Percentiles rank a stretch among this genome's conserved stretches.
Conservation (phyloP, 352 stramenopile genomes). For the Sclerospora graminicola region DNA sequence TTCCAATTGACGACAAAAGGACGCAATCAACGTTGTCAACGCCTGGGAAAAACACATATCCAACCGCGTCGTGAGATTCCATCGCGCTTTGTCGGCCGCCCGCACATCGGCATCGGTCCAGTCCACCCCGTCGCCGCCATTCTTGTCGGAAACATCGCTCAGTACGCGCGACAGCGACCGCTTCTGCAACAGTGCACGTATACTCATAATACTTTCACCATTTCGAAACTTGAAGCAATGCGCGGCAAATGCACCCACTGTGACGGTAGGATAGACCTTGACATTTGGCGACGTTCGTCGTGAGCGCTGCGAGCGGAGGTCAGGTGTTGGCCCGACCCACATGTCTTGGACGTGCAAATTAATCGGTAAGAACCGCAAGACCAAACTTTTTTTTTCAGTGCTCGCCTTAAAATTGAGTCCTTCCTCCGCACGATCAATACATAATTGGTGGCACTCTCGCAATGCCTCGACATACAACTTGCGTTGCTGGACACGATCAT, state of each 20-base stretch:
- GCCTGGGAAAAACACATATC: slow-evolving; percentile 78
- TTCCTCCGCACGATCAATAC: slow-evolving; percentile 51
- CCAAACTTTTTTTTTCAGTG: slow-evolving; percentile 71
- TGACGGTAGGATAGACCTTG: slow-evolving; percentile 59
- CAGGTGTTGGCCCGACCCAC: slow-evolving; percentile 61
- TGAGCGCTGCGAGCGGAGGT: slow-evolving; percentile 55
- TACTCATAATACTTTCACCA: slow-evolving; percentile 52
- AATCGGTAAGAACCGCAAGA: slow-evolving; percentile 66
- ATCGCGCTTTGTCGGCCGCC: slow-evolving; percentile 50
- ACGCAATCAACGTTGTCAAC: slow-evolving; percentile 55
- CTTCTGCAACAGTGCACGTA: slow-evolving; percentile 51
- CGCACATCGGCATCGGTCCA: slow-evolving; percentile 46
- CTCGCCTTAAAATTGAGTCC: slow-evolving; percentile 75
- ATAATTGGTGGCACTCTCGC: slow-evolving; percentile 59
- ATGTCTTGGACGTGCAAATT: slow-evolving; percentile 82
- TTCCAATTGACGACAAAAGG: slow-evolving; percentile 66
- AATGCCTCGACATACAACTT: slow-evolving; percentile 59
- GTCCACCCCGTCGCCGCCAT: slow-evolving; percentile 20
- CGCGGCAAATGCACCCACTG: slow-evolving; percentile 68
- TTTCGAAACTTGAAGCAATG: slow-evolving; percentile 81
- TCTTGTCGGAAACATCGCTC: slow-evolving; percentile 34
- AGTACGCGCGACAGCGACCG: slow-evolving; percentile 35
- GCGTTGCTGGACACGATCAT: slow-evolving; percentile 57
- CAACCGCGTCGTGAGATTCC: slow-evolving; percentile 65
- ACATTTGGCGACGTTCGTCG: slow-evolving; percentile 49